Percentiles rank a stretch among this genome's conserved stretches.
These are phyloP conservation scores for Arabidopsis arenosa DNA, from an alignment of 345 rosid genomes.

Conservation along the genomic window DNA sequence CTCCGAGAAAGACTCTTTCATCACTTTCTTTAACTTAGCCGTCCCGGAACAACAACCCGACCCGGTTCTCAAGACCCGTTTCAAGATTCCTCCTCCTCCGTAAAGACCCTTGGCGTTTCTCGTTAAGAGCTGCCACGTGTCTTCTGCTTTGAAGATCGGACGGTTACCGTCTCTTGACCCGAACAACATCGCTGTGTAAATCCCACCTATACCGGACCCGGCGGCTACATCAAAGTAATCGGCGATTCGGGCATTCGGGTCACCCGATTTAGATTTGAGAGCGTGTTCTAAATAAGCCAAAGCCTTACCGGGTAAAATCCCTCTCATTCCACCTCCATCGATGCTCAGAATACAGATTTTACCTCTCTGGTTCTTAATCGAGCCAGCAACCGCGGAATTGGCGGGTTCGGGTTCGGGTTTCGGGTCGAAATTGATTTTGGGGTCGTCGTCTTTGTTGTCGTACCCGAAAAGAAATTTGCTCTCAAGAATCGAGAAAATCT, in stretches of 20 bases:
- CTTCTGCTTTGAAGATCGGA: slow-evolving; percentile 81
- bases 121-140: slow-evolving; percentile 87
- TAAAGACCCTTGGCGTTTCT: slow-evolving; percentile 69
- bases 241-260: slow-evolving; percentile 88
- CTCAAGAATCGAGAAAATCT: slow-evolving; percentile 92
- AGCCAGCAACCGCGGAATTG: slow-evolving; percentile 36
- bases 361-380: slow-evolving; percentile 87
- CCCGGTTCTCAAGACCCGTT: slow-evolving; percentile 62
- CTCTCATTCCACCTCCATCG: slow-evolving; percentile 96
- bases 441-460: slow-evolving; percentile 45
- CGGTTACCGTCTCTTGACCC: slow-evolving; percentile 70
- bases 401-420: slow-evolving; percentile 56
- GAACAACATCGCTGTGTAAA: slow-evolving; percentile 92
- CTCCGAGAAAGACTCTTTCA: slow-evolving; percentile 74
- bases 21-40: slow-evolving; percentile 58
- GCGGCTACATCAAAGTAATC: slow-evolving; percentile 95
- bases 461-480: slow-evolving; percentile 91
- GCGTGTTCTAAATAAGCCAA: slow-evolving; percentile 83
- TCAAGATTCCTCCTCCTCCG: slow-evolving; percentile 45
- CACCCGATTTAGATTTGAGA: slow-evolving; percentile 76
- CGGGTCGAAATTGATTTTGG: slow-evolving; percentile 52
- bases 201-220: slow-evolving; percentile 89
- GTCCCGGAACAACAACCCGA: slow-evolving; percentile 49
- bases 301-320: slow-evolving; percentile 88
- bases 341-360: slow-evolving; percentile 85